Base-by-base conservation (phyloP, 1,284 basidiomycete genomes). In the Naganishia albida region DNA sequence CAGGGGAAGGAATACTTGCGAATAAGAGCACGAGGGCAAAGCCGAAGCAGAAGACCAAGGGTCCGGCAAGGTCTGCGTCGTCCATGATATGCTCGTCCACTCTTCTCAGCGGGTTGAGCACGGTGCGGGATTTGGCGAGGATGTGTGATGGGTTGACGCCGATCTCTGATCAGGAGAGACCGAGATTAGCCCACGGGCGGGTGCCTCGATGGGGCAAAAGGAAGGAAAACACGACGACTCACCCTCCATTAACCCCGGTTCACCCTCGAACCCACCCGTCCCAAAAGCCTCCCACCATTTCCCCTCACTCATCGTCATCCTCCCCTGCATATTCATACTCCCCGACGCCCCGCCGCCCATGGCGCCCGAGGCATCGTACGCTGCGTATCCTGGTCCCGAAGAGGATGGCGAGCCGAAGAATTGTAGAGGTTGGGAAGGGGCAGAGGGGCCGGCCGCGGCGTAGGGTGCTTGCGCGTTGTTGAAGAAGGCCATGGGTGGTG, bases 61-160 rank as follows among this genome's bases (percentile, higher is more conserved):
- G 96, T 0, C 96, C 96, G 10, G 95, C 94, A 30, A 99, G 84
- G 80, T 99, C 96, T 46, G 95, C 93, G 75, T 99, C 96, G 79
- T 99, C 96, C 96, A 99, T 99, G 72, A 99, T 97, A 72, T 87
- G 89, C 68, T 91, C 90, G 72, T 99, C 91, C 65, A 97, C 87
- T 66, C 83, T 83, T 69, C 87, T 85, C 30, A 98, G 81, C 1
- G 96, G 96, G 73, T 98, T 98, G 65, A 99, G 86, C 3, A 99
- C 96, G 0, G 96, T 93, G 79, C 95, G 81, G 16, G 93, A 91
- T 82, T 99, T 99, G 67, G 87, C 87, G 53, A 90, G 85, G 77
- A 99, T 97, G 78, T 99, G 96, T 44, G 87, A 86, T 72, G 98
- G 93, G 80, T 99, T 98, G 78, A 99, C 94, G 51, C 95, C 96